Evolutionary conservation across 352 stramenopile species (phyloP).

Genomic region (Globisporangium alternatum): DNA sequence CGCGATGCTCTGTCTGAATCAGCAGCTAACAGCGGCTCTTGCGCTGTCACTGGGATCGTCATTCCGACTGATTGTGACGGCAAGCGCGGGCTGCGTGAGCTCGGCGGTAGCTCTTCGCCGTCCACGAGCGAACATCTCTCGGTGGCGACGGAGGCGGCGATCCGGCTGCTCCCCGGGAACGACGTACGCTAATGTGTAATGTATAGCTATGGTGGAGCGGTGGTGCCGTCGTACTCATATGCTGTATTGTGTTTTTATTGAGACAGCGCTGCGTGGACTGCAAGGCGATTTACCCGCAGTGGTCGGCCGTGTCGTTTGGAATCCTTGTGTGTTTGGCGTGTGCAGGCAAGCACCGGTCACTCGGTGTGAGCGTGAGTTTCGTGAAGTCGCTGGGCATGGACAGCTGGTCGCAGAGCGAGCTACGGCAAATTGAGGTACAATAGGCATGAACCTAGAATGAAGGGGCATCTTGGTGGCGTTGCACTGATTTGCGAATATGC

Average conservation of each 20-base stretch:
- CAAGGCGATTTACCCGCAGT: constrained; percentile 77
- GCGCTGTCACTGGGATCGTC: background rate
- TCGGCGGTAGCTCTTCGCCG: constrained; percentile 6
- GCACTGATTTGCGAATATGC: background rate
- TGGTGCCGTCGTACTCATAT: background rate
- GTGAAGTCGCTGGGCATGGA: constrained; percentile 86
- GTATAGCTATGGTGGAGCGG: background rate
- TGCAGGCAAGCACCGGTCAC: constrained; percentile 69
- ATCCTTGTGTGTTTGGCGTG: constrained; percentile 75
- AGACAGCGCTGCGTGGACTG: constrained; percentile 78
- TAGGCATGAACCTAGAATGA: background rate
- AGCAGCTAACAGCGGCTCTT: background rate
- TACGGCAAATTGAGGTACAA: constrained; percentile 46
- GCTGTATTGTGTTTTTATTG: background rate
- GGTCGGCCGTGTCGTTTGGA: constrained; percentile 82
- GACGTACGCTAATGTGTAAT: constrained; percentile 43
- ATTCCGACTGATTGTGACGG: background rate
- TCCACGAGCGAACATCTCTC: constrained; percentile 35
- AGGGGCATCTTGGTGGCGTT: background rate
- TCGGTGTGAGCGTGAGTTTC: constrained; percentile 81
- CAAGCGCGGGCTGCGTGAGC: constrained; percentile 2
- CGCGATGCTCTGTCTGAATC: background rate
- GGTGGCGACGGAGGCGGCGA: constrained; percentile 41
- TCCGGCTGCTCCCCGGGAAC: constrained; percentile 70
- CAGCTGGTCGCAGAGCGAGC: constrained; percentile 52